Conservation (phyloP, 805 yeast genomes). For the Candida taoyuanica region DNA sequence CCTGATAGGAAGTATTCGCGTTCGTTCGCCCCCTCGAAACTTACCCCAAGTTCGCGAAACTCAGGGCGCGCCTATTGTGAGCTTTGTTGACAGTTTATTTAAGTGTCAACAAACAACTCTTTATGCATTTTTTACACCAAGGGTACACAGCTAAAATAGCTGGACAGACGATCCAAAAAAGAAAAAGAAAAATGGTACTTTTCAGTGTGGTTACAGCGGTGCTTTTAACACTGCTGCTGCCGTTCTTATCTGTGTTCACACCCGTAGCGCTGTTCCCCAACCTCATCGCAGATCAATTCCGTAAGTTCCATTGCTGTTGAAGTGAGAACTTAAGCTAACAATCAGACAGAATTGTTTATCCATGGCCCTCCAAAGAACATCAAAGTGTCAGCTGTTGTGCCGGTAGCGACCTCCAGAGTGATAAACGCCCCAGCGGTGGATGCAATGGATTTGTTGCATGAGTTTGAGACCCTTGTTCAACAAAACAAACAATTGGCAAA, state of each 20-base stretch:
- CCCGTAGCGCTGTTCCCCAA: conserved; percentile 4
- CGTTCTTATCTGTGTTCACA: conserved; percentile 8
- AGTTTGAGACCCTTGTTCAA: conserved; percentile 6
- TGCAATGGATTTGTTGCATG: conserved; percentile 8
- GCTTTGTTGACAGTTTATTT: too few species aligned
- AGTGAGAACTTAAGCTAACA: not conserved
- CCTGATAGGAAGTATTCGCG: too few species aligned
- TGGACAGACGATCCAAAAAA: too few species aligned
- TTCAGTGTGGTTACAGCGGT: not conserved
- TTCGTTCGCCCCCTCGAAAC: too few species aligned
- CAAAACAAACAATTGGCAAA: conserved; percentile 5
- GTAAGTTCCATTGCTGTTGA: conserved; percentile 1
- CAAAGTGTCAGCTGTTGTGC: not conserved
- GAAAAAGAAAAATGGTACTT: not conserved
- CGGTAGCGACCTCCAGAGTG: not conserved
- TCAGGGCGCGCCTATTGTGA: too few species aligned
- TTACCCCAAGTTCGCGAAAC: too few species aligned
- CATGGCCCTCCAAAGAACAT: conserved; percentile 3
- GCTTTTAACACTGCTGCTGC: conserved; percentile 4
- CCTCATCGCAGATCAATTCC: conserved; percentile 3
- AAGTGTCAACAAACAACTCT: too few species aligned
- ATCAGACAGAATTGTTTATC: conserved; percentile 1
- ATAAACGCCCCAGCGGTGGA: not conserved
- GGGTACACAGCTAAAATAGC: too few species aligned
- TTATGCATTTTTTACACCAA: too few species aligned